A percentile compares a stretch with the other conserved stretches of the same genome.
Evolutionary conservation across 768 basidiomycete genomes (phyloP).

Genomic region (Hericium alpestre): DNA sequence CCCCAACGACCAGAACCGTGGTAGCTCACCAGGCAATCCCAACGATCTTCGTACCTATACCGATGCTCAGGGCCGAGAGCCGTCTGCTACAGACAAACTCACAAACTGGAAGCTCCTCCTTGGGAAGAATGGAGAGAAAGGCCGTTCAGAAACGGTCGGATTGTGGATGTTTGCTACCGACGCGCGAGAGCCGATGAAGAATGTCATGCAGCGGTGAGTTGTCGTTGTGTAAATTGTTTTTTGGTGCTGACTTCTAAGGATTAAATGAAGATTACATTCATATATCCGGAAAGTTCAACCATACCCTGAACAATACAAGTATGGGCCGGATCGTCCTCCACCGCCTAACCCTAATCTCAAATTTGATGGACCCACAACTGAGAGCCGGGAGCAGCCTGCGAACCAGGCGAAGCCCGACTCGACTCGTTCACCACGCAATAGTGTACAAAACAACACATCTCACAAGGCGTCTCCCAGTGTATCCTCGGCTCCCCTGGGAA

Average conservation of each 20-base stretch:
- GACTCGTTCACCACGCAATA: not conserved
- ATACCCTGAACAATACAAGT: constrained; percentile 65
- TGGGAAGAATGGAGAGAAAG: constrained; percentile 40
- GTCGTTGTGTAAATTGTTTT: not conserved
- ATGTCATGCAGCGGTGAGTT: constrained; percentile 57
- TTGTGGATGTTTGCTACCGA: constrained; percentile 69
- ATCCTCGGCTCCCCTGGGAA: not conserved
- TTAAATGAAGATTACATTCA: constrained; percentile 40
- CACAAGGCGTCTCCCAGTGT: not conserved
- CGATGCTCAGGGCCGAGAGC: constrained; percentile 7
- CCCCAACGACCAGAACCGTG: not conserved
- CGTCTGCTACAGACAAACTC: constrained; percentile 27
- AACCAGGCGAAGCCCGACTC: too few relatives aligned
- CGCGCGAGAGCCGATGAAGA: constrained; percentile 58
- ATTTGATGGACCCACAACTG: constrained; percentile 3
- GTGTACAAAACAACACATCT: not conserved
- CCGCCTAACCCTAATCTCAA: constrained; percentile 37
- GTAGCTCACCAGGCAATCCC: constrained; percentile 5
- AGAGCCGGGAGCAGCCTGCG: not conserved
- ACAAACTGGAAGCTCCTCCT: constrained; percentile 30
- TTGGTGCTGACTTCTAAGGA: not conserved
- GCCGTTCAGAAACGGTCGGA: constrained; percentile 48
- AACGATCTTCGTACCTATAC: constrained; percentile 15
- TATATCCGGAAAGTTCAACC: constrained; percentile 55
- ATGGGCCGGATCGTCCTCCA: constrained; percentile 56